These are phyloP conservation scores for Cystofilobasidium macerans DNA, from an alignment of 768 basidiomycete species.

Conservation along the genomic window DNA sequence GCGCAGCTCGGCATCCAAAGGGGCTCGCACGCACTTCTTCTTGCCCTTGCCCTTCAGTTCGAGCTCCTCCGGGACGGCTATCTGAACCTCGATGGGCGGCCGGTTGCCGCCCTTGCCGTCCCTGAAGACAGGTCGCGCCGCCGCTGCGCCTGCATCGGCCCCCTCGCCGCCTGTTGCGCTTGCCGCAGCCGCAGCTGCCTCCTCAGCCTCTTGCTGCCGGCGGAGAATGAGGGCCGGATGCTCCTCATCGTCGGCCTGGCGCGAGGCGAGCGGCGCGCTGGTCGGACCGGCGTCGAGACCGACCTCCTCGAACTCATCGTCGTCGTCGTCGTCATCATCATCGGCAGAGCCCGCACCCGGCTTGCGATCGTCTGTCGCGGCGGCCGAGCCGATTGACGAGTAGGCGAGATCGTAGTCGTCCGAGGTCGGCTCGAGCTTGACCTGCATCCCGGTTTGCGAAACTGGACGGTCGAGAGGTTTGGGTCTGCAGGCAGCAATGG, in stretches of 20 bases:
- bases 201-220: slow-evolving; percentile 5
- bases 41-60: not conserved
- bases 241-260: slow-evolving; percentile 12
- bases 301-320: slow-evolving; percentile 19
- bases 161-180: not conserved
- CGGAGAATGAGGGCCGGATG: slow-evolving; percentile 22
- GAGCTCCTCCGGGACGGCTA: slow-evolving; percentile 7
- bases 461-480: not conserved
- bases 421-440: not conserved
- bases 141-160: not conserved
- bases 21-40: slow-evolving; percentile 4
- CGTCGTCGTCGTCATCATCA: not conserved
- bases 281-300: not conserved
- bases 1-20: not conserved
- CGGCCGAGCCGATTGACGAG: not conserved
- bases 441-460: not conserved
- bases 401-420: not conserved
- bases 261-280: not conserved
- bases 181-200: not conserved
- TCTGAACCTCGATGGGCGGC: slow-evolving; percentile 12
- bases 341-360: not conserved
- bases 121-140: slow-evolving; percentile 3
- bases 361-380: not conserved
- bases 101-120: slow-evolving; percentile 22
- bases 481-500: not conserved